Evolutionary conservation across 2,329 filamentous ascomycete species (phyloP).

Genomic region (Alternaria triticina): DNA sequence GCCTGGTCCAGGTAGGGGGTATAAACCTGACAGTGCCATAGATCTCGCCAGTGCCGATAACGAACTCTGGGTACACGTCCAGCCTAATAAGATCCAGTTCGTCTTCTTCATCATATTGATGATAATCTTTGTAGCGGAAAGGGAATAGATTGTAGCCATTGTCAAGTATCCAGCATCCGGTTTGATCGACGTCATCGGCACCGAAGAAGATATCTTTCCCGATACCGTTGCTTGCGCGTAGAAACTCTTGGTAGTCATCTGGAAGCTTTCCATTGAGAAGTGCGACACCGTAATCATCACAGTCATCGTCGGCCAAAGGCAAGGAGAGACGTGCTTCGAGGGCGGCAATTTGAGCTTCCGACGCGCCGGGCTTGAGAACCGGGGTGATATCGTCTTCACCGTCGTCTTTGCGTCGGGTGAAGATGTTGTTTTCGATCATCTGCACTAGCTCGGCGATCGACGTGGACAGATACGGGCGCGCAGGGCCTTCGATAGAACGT

Average conservation of each 20-base stretch:
- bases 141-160: not conserved
- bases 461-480: not conserved
- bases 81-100: not conserved
- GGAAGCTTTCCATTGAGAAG: not conserved
- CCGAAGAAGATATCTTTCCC: not conserved
- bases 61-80: not conserved
- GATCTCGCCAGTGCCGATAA: slow-evolving; percentile 8
- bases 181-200: not conserved
- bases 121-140: not conserved
- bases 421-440: not conserved
- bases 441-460: not conserved
- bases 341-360: not conserved
- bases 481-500: slow-evolving; percentile 1
- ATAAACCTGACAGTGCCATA: slow-evolving; percentile 6
- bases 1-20: slow-evolving; percentile 1
- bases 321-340: not conserved
- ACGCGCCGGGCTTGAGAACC: not conserved
- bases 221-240: slow-evolving; percentile 8
- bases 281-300: not conserved
- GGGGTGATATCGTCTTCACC: not conserved
- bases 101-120: not conserved
- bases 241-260: slow-evolving; percentile 9
- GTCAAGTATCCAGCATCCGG: not conserved
- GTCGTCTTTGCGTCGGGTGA: not conserved
- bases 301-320: not conserved